phyloP scores from a whole-genome alignment of 2,329 filamentous ascomycete species.

The Penicillium sp. region DNA sequence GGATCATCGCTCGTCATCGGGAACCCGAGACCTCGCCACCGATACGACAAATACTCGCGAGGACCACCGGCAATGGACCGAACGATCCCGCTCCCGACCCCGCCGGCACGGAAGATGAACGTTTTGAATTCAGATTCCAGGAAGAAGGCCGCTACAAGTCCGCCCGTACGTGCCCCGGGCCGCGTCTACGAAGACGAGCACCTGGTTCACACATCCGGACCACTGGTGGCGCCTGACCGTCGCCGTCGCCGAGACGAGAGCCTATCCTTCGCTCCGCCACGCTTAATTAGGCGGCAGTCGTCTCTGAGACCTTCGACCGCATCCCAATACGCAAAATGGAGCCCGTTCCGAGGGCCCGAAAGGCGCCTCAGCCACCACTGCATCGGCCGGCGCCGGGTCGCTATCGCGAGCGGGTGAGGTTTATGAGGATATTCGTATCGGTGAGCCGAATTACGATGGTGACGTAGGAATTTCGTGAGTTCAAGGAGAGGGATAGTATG shows the following conservation, averaged over 20 bases:
- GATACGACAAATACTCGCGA: conserved; percentile 41
- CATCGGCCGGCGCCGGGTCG: conserved; percentile 54
- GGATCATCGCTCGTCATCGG: conserved; percentile 38
- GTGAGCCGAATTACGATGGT: conserved; percentile 66
- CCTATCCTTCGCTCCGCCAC: conserved; percentile 58
- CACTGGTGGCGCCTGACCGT: conserved; percentile 56
- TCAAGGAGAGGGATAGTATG: conserved; percentile 52
- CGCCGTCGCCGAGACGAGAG: conserved; percentile 57
- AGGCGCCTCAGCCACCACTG: conserved; percentile 65
- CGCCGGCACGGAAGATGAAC: conserved; percentile 25
- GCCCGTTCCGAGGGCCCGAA: conserved; percentile 57
- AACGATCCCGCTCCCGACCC: conserved; percentile 37
- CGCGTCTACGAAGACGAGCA: conserved; percentile 44
- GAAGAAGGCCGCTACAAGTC: conserved; percentile 40
- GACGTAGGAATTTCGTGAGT: conserved; percentile 70
- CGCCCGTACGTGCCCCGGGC: conserved; percentile 30
- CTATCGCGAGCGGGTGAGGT: conserved; percentile 58
- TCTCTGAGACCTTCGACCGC: conserved; percentile 85
- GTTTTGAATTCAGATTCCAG: conserved; percentile 7
- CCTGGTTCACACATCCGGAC: conserved; percentile 46
- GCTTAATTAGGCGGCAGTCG: conserved; percentile 70
- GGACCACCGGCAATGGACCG: conserved; percentile 37
- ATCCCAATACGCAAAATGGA: conserved; percentile 59
- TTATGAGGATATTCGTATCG: conserved; percentile 65
- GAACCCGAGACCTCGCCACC: conserved; percentile 40